A percentile compares a stretch with the other conserved stretches of the same genome.
Conservation (phyloP, 495 filamentous ascomycete genomes). For the Tuber melanosporum region DNA sequence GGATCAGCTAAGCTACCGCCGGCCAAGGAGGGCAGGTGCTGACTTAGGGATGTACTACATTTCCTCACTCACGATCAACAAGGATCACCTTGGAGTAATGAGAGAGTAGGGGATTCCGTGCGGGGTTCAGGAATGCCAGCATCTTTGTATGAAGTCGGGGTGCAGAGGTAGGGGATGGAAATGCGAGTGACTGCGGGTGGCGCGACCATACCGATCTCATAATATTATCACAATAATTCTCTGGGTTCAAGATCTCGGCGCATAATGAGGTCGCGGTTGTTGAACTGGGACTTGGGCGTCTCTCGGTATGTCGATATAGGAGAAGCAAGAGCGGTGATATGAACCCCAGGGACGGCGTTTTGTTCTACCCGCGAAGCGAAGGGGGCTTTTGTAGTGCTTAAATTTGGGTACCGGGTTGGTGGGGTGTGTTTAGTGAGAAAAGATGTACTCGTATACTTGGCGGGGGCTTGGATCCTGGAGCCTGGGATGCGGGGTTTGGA, state of each 20-base stretch:
- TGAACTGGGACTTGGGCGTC: too few species aligned
- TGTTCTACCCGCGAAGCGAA: not conserved
- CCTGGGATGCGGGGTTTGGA: not conserved
- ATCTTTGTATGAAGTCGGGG: not conserved
- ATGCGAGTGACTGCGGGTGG: too few species aligned
- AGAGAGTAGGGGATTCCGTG: not conserved
- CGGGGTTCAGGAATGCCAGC: not conserved
- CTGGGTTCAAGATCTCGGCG: too few species aligned
- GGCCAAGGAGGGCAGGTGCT: too few species aligned
- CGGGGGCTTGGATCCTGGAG: not conserved
- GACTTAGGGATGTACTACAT: too few species aligned
- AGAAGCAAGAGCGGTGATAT: too few species aligned
- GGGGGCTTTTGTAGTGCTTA: not conserved
- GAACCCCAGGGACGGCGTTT: not conserved
- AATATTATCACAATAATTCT: too few species aligned
- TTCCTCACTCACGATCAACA: not conserved
- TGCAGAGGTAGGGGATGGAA: not conserved
- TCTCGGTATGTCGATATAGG: too few species aligned
- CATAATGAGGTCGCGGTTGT: too few species aligned
- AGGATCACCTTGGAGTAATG: not conserved
- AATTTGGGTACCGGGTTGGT: not conserved
- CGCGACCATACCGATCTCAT: not conserved
- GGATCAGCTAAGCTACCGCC: too few species aligned
- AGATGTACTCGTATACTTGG: too few species aligned
- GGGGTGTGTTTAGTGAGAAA: too few species aligned